Base-by-base conservation (phyloP, 257 asterid genomes). In the Solanum sitiens region DNA sequence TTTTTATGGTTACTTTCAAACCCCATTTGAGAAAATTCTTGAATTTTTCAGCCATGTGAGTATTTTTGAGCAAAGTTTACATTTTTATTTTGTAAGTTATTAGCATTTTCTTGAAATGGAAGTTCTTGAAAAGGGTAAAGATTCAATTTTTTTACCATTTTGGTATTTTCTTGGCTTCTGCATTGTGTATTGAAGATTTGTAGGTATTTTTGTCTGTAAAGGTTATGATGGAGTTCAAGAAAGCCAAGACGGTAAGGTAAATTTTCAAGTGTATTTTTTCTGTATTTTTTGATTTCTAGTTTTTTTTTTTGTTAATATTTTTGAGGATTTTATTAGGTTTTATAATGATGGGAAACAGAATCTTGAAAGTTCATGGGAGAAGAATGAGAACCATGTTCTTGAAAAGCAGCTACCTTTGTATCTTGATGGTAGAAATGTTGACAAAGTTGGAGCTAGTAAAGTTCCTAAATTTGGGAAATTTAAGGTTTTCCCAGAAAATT, bases 401-500 rank as follows among this genome's bases (percentile, higher is more conserved):
- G 96, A 90, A 37, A 91, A 90, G 63, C 87, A 90, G 20, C 88
- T 90, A 37, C 91, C 90, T 85, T 87, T 92, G 75, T 23, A 90
- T 88, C 9, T 76, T 45, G 98, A 91, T 84, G 92, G 90, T 86
- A 93, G 92, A 50, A 89, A 84, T 67, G 74, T 85, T 50, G 94
- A 91, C 37, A 93, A 89, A 53, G 84, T n/a, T 83, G 87, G 87
- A 86, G 40, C 63, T 63, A 70, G 67, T 56, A 85, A 40, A 14
- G 68, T 83, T 83, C 93, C 93, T 3, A 92, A 86, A 83, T 93
- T 93, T 87, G 97, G 97, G 18, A 90, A 92, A 90, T 90, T 91
- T 68, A 95, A 92, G 88, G 94, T 96, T 77, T 93, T 91, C 75
- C 97, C 95, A 56, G 98, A 94, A 86, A 96, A 93, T 7, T 89